Evolutionary conservation across 2,329 filamentous ascomycete genomes (phyloP).

Genomic region (Tolypocladium amazonense): DNA sequence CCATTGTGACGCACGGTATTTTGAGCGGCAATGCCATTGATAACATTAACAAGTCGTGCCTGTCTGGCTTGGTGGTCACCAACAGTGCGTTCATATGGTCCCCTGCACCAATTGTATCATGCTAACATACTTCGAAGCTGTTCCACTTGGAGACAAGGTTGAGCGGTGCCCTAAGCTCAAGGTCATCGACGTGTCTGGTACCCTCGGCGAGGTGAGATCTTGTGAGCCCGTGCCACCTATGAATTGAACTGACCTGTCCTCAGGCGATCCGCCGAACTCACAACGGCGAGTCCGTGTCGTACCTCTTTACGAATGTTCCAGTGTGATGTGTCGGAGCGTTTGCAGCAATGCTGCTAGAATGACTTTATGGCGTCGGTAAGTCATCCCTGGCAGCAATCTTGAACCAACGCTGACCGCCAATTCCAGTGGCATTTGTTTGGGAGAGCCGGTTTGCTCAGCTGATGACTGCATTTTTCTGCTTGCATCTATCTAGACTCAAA

Average conservation of each 20-base stretch:
- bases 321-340: conserved; percentile 19
- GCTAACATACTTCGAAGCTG: conserved; percentile 19
- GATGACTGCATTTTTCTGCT: not conserved
- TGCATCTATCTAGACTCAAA: not conserved
- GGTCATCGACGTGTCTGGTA: conserved; percentile 86
- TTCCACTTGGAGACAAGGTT: conserved; percentile 61
- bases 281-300: conserved; percentile 55
- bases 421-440: not conserved
- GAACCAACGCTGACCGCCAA: not conserved
- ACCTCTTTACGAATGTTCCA: conserved; percentile 58
- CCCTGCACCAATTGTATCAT: not conserved
- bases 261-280: conserved; percentile 58
- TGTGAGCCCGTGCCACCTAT: not conserved
- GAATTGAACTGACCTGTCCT: conserved; percentile 1
- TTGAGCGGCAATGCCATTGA: conserved; percentile 81
- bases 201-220: conserved; percentile 49
- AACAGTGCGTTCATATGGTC: conserved; percentile 45
- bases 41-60: conserved; percentile 66
- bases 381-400: not conserved
- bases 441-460: not conserved
- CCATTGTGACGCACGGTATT: conserved; percentile 92
- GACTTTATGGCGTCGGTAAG: not conserved
- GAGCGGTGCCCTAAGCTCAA: conserved; percentile 68
- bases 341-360: conserved; percentile 6
- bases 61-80: conserved; percentile 76